Conservation (phyloP, 2,329 filamentous ascomycete genomes). For the Aspergillus sp. region DNA sequence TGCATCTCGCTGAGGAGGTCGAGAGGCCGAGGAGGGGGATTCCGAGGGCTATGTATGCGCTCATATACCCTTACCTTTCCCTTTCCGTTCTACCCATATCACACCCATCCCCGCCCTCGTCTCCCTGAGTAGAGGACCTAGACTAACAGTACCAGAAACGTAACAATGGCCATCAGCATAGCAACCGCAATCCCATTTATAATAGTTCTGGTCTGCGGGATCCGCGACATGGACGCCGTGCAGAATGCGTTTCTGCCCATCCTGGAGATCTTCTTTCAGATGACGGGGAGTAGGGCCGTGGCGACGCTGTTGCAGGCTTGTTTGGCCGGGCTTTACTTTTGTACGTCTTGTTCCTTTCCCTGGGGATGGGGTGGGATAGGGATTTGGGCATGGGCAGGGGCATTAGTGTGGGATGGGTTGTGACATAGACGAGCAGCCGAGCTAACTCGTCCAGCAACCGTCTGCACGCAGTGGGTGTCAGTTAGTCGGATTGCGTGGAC, state of each 20-base stretch:
- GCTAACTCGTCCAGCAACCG: constrained; percentile 5
- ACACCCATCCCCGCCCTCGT: too few species aligned
- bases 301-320: constrained; percentile 22
- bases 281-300: constrained; percentile 30
- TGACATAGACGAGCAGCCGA: too few species aligned
- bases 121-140: too few species aligned
- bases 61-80: not conserved
- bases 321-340: constrained; percentile 22
- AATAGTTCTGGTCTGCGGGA: constrained; percentile 31
- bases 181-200: constrained; percentile 34
- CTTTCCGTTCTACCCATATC: not conserved
- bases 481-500: constrained; percentile 23
- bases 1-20: constrained; percentile 27
- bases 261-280: constrained; percentile 27
- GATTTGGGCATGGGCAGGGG: too few species aligned
- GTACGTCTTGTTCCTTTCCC: not conserved
- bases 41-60: constrained; percentile 24
- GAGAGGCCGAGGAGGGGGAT: constrained; percentile 20
- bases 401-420: too few species aligned
- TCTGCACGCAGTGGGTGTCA: constrained; percentile 23
- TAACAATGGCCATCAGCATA: constrained; percentile 35
- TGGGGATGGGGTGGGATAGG: constrained; percentile 4
- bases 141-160: constrained; percentile 20
- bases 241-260: constrained; percentile 21
- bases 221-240: constrained; percentile 35